Percentiles rank a stretch among this genome's conserved stretches.
Evolutionary conservation across 345 rosid genomes (phyloP).

Genomic region (Boechera divaricarpa): DNA sequence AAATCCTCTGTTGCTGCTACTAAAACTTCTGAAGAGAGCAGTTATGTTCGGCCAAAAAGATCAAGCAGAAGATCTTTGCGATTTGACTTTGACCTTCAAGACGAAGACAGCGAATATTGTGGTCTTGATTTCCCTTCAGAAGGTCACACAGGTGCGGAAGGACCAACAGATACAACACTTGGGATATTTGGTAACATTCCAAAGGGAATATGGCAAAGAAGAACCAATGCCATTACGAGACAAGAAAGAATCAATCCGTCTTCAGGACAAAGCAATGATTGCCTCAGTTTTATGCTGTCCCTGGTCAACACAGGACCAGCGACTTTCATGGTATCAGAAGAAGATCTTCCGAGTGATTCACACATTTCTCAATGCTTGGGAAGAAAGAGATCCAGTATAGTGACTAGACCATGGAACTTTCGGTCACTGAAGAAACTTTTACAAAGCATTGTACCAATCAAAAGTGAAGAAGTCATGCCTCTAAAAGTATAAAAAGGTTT

Average conservation of each 20-base stretch:
- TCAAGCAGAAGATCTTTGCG: constrained; percentile 54
- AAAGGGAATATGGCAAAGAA: constrained; percentile 26
- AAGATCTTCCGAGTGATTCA: constrained; percentile 30
- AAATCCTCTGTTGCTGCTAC: constrained; percentile 49
- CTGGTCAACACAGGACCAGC: constrained; percentile 24
- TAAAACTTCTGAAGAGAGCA: constrained; percentile 37
- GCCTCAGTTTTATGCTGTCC: constrained; percentile 33
- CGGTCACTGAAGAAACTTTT: constrained; percentile 50
- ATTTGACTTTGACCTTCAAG: constrained; percentile 1
- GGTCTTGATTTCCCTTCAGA: constrained; percentile 13
- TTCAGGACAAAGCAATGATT: constrained; percentile 18
- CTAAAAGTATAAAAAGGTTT: constrained; percentile 40
- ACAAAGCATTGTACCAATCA: constrained; percentile 30
- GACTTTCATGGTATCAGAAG: constrained; percentile 39
- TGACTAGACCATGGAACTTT: constrained; percentile 47
- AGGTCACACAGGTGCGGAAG: background rate
- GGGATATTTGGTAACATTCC: constrained; percentile 6
- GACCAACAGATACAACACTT: background rate
- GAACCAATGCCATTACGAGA: constrained; percentile 46
- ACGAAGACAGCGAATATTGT: background rate
- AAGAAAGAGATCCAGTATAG: constrained; percentile 60
- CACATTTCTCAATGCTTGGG: constrained; percentile 31
- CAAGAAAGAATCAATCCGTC: constrained; percentile 37
- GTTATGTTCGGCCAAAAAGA: constrained; percentile 43
- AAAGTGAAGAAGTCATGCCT: constrained; percentile 8